Conservation (phyloP, 345 rosid species). For the Eucalyptus marginata region DNA sequence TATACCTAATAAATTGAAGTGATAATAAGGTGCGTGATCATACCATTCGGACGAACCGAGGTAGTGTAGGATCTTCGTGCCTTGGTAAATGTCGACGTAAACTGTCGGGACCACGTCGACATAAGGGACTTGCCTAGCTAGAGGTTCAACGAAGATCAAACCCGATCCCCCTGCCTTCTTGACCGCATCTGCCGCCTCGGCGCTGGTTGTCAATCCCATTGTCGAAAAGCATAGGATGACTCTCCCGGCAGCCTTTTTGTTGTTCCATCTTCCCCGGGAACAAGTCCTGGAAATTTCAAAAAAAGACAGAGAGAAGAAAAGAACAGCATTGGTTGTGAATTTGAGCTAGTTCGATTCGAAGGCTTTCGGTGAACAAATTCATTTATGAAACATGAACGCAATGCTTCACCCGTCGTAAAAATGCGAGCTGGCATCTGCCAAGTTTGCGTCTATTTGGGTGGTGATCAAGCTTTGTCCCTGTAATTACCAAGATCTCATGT, state of each 20-base stretch:
- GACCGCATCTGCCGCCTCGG: conserved; percentile 42
- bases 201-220: conserved; percentile 19
- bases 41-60: conserved; percentile 25
- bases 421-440: conserved; percentile 23
- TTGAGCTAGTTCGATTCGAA: neutral
- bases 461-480: conserved; percentile 61
- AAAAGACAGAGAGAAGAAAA: neutral
- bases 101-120: conserved; percentile 40
- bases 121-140: conserved; percentile 31
- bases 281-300: conserved; percentile 23
- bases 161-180: conserved; percentile 30
- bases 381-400: neutral
- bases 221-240: conserved; percentile 49
- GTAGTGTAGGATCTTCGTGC: conserved; percentile 34
- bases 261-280: conserved; percentile 14
- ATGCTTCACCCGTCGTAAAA: conserved; percentile 34
- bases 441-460: conserved; percentile 21
- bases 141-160: conserved; percentile 44
- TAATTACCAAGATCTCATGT: neutral
- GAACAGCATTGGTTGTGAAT: neutral
- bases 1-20: neutral
- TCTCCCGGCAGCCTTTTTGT: conserved; percentile 14
- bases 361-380: neutral
- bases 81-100: conserved; percentile 38
- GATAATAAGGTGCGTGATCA: neutral